Base-by-base conservation (phyloP, 169 alveolate genomes). In the Cryptosporidium tyzzeri region DNA sequence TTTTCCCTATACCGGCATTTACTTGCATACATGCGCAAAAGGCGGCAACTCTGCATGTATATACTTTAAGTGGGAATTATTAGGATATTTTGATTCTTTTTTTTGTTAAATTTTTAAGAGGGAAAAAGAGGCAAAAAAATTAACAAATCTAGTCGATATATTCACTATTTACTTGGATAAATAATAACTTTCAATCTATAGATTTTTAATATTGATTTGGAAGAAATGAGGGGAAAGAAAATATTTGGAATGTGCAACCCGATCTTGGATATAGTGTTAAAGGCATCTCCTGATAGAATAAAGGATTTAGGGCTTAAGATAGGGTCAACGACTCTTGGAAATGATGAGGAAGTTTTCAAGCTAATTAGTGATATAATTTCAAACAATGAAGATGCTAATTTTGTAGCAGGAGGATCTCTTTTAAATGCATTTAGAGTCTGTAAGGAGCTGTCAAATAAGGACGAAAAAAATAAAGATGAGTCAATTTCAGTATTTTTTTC, bases 321-420 rank as follows among this genome's bases (percentile, higher is more conserved):
- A 16, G 89, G 89, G 23, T 61, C 89, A 21, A 41, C 89, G 6
- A 80, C 74, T 41, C 69, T 62, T 1, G 67, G 89, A 62, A 33
- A 80, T 3, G 89, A 59, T 45, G 89, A 80, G 12, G 68, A 80
- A 18, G 75, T 65, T 61, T 65, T 80, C 35, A 80, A 80, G 70
- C 50, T 80, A 41, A 80, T 80, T 39, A 16, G 35, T 3, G 12
- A 33, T 37, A 80, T 80, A 21, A 58, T 80, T 4, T 31, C 80
- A 37, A 50, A 37, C 26, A 48, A 62, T 50, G 71, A 74, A 50
- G 89, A 80, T 16, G 65, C 62, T 14, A 80, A 65, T 73, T 80
- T 80, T 80, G 89, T 65, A 33, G 67, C 70, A 44, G 89, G 89
- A 12, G 89, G 89, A 44, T 80, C 89, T 48, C 68, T 80, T n/a